Conservation (phyloP, 1,284 basidiomycete genomes). For the Malassezia furfur region DNA sequence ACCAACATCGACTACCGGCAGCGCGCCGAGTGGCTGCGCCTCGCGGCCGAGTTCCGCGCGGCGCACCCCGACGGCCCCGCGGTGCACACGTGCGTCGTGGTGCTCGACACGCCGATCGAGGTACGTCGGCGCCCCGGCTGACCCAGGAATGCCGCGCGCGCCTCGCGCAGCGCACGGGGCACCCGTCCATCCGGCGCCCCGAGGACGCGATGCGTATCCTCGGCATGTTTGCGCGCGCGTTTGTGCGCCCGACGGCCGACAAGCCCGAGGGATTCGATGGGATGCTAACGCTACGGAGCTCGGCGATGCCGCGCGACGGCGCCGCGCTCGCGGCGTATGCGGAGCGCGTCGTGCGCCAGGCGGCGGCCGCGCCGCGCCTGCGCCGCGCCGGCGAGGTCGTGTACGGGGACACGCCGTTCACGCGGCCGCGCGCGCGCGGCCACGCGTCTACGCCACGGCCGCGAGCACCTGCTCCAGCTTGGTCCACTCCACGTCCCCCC, state of each 20-base stretch:
- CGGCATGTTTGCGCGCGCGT: slow-evolving; percentile 7
- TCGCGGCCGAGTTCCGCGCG: slow-evolving; percentile 10
- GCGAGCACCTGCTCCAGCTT: slow-evolving; percentile 26
- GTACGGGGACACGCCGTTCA: slow-evolving; percentile 6
- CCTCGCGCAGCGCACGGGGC: slow-evolving; percentile 2
- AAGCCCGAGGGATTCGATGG: slow-evolving; percentile 15
- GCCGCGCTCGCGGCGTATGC: not conserved
- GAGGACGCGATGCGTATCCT: slow-evolving; percentile 13
- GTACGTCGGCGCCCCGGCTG: not conserved
- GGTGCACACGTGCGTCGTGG: slow-evolving; percentile 6
- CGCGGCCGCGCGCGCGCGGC: not conserved
- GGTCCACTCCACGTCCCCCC: slow-evolving; percentile 27
- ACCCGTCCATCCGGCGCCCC: slow-evolving; percentile 7
- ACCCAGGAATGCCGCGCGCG: slow-evolving; percentile 6
- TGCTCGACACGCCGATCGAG: slow-evolving; percentile 8
- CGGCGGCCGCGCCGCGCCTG: slow-evolving; percentile 2
- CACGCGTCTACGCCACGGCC: not conserved
- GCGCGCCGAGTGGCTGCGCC: slow-evolving; percentile 13
- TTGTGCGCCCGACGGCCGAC: not conserved
- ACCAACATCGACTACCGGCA: slow-evolving; percentile 16
- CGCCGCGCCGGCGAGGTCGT: slow-evolving; percentile 9
- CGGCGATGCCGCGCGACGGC: not conserved
- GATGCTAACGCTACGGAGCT: not conserved
- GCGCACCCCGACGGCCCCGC: not conserved
- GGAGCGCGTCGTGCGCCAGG: not conserved